These are phyloP conservation scores for Bocquillonia castaneifolia DNA, from an alignment of 441 rosid species.

Conservation along the genomic window DNA sequence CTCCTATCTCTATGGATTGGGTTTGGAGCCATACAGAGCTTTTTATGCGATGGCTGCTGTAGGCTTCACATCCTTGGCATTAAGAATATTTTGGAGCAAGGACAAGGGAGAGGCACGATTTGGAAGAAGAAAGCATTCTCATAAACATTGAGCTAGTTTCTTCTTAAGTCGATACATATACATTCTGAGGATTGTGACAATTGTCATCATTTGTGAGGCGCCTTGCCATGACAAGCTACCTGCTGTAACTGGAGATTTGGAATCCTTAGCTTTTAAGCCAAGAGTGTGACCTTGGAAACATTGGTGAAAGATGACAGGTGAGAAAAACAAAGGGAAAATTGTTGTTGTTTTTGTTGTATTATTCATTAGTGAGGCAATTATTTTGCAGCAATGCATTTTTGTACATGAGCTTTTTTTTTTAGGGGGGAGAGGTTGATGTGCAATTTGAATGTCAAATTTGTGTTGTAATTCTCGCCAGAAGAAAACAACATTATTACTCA, in stretches of 20 bases:
- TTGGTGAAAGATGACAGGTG: neutral
- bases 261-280: neutral
- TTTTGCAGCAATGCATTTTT: conserved; percentile 18
- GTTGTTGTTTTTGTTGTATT: conserved; percentile 21
- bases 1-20: conserved; percentile 68
- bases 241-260: neutral
- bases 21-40: conserved; percentile 67
- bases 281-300: conserved; percentile 6
- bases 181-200: neutral
- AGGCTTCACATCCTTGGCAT: conserved; percentile 53
- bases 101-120: conserved; percentile 52
- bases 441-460: neutral
- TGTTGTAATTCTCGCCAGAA: neutral
- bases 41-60: conserved; percentile 72
- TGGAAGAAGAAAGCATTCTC: conserved; percentile 68
- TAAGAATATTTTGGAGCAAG: conserved; percentile 42
- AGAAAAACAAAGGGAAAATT: neutral
- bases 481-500: neutral
- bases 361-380: conserved; percentile 17
- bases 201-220: neutral
- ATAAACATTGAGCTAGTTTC: conserved; percentile 49
- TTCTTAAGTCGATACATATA: conserved; percentile 4
- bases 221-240: neutral
- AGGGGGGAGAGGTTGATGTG: conserved; percentile 1
- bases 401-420: conserved; percentile 17